A percentile compares a stretch with the other conserved stretches of the same genome.
Conservation (phyloP, 345 rosid species). For the Anacardium occidentale region DNA sequence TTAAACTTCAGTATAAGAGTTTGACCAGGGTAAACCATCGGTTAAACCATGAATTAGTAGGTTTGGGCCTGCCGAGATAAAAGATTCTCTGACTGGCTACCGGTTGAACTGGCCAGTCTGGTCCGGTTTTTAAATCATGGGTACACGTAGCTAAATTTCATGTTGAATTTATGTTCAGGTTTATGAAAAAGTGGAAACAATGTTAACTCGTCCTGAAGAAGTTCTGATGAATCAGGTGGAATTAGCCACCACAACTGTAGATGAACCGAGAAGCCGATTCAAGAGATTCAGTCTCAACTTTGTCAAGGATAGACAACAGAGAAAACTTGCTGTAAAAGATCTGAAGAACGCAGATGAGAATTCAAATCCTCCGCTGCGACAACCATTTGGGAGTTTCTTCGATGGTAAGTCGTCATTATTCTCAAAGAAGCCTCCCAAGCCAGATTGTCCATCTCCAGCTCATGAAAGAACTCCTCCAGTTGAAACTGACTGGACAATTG, state of each 20-base stretch:
- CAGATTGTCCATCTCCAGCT: conserved; percentile 30
- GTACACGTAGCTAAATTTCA: not conserved
- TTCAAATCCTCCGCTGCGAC: conserved; percentile 42
- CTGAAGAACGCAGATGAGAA: conserved; percentile 44
- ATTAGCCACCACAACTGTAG: conserved; percentile 33
- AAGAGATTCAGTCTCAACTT: conserved; percentile 68
- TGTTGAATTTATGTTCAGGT: conserved; percentile 45
- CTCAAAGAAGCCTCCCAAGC: conserved; percentile 70
- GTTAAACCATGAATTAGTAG: no score
- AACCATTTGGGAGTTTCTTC: conserved; percentile 72
- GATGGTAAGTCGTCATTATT: conserved; percentile 84
- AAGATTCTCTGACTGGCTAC: no score
- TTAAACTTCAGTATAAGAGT: no score
- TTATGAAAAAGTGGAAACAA: conserved; percentile 80
- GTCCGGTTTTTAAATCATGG: no score
- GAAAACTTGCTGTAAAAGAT: conserved; percentile 41
- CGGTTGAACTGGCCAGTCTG: no score
- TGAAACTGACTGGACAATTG: conserved; percentile 62
- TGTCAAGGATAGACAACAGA: conserved; percentile 55
- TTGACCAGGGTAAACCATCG: no score
- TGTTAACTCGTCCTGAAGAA: conserved; percentile 72
- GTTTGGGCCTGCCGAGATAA: no score
- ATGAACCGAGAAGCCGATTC: conserved; percentile 58
- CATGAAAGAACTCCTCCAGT: conserved; percentile 27
- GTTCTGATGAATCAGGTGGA: conserved; percentile 51